phyloP scores from a whole-genome alignment of 208 protist genomes.

The Trypanosoma congolense region DNA sequence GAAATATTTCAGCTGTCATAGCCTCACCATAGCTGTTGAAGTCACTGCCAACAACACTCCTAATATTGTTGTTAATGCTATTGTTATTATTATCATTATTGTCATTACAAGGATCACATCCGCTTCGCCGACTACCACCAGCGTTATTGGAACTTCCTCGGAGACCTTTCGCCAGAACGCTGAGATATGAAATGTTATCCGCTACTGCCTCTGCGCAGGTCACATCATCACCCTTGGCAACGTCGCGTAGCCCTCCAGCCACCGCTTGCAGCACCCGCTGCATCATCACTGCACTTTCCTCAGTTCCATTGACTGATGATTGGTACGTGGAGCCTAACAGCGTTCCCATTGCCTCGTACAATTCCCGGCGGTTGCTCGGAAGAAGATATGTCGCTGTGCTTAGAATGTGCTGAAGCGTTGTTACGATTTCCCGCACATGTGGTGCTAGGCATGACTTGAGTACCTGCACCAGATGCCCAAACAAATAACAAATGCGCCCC shows the following conservation, averaged over 20 bases:
- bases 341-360: slow-evolving; percentile 69
- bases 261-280: slow-evolving; percentile 16
- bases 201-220: slow-evolving; percentile 28
- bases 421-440: slow-evolving; percentile 56
- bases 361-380: slow-evolving; percentile 46
- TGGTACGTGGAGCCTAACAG: slow-evolving; percentile 33
- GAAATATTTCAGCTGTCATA: slow-evolving; percentile 29
- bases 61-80: too few species aligned
- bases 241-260: slow-evolving; percentile 6
- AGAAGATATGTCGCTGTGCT: slow-evolving; percentile 21
- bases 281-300: slow-evolving; percentile 13
- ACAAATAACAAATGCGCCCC: slow-evolving; percentile 63
- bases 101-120: background rate
- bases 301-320: background rate
- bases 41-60: too few species aligned
- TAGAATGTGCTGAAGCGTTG: slow-evolving; percentile 52
- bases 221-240: background rate
- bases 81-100: slow-evolving; percentile 1
- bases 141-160: slow-evolving; percentile 3
- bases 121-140: background rate
- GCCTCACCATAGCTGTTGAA: too few species aligned
- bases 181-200: slow-evolving; percentile 50
- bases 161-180: slow-evolving; percentile 38
- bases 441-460: slow-evolving; percentile 32
- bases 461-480: slow-evolving; percentile 57